Percentiles rank a stretch among this genome's conserved stretches.
Evolutionary conservation across 495 filamentous ascomycete species (phyloP).

Genomic region (Penicillium riverlandense): DNA sequence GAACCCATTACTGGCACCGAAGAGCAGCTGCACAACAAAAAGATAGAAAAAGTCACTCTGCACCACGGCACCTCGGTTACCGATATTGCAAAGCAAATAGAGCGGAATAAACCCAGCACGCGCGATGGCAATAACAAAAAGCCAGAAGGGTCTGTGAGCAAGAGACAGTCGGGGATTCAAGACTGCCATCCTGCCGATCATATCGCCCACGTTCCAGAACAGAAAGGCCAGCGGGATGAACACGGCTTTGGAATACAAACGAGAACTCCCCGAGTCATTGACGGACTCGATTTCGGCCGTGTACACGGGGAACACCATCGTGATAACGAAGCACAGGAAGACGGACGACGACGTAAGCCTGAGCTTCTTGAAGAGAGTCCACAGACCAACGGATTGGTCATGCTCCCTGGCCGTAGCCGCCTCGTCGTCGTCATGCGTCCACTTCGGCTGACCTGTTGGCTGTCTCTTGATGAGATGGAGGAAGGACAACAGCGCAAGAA

Average conservation of each 20-base stretch:
- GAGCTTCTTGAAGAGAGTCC: constrained; percentile 63
- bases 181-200: constrained; percentile 66
- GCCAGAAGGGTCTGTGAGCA: constrained; percentile 48
- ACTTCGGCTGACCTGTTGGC: constrained; percentile 22
- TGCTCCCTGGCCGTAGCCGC: constrained; percentile 1
- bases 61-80: constrained; percentile 59
- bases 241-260: constrained; percentile 60
- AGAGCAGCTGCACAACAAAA: constrained; percentile 70
- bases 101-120: constrained; percentile 71
- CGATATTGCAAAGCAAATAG: constrained; percentile 83
- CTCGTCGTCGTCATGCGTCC: constrained; percentile 10
- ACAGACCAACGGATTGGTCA: constrained; percentile 54
- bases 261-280: constrained; percentile 36
- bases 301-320: constrained; percentile 94
- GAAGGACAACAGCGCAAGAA: constrained; percentile 51
- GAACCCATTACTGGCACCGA: constrained; percentile 82
- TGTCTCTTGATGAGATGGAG: constrained; percentile 42
- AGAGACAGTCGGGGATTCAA: constrained; percentile 55
- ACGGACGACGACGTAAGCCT: constrained; percentile 63
- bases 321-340: constrained; percentile 69
- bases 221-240: constrained; percentile 92
- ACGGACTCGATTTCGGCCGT: constrained; percentile 76
- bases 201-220: constrained; percentile 88
- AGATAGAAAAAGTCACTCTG: constrained; percentile 84
- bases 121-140: constrained; percentile 57